phyloP scores from a whole-genome alignment of 805 yeast species.

The Saccharomycopsis microspora region DNA sequence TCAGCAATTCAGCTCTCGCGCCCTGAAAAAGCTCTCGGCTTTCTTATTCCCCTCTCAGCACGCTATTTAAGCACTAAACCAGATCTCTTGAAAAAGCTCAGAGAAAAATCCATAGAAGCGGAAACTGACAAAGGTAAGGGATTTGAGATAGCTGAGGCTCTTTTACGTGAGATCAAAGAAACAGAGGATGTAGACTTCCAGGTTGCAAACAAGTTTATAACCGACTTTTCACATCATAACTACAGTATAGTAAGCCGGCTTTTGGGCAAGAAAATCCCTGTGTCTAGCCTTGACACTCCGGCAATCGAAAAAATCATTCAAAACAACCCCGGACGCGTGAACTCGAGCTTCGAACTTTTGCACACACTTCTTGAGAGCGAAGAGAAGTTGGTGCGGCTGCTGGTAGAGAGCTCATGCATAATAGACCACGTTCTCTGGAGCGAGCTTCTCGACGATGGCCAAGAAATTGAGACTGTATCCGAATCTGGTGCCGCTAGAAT shows the following conservation, averaged over 20 bases:
- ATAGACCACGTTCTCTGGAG: neutral
- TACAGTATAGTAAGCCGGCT: neutral
- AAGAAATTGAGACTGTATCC: too few relatives aligned
- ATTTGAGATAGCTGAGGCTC: neutral
- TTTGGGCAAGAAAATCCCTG: neutral
- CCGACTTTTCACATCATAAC: neutral
- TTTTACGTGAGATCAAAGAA: neutral
- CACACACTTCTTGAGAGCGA: neutral
- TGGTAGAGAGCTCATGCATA: neutral
- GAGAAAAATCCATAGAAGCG: neutral
- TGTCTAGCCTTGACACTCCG: neutral
- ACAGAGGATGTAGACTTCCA: neutral
- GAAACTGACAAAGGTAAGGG: neutral
- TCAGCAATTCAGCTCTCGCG: too few relatives aligned
- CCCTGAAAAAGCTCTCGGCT: too few relatives aligned
- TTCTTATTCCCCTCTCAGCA: too few relatives aligned
- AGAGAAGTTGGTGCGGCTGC: neutral
- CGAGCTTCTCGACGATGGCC: neutral
- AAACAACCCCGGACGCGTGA: constrained; percentile 27
- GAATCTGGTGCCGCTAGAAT: neutral
- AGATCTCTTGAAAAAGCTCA: too few relatives aligned
- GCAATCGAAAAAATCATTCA: constrained; percentile 19
- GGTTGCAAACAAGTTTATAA: neutral
- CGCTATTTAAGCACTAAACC: too few relatives aligned
- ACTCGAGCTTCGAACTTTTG: constrained; percentile 24